A percentile compares a stretch with the other conserved stretches of the same genome.
These are phyloP conservation scores for Inonotus hispidus DNA, from an alignment of 1,284 basidiomycete genomes.

Conservation along the genomic window DNA sequence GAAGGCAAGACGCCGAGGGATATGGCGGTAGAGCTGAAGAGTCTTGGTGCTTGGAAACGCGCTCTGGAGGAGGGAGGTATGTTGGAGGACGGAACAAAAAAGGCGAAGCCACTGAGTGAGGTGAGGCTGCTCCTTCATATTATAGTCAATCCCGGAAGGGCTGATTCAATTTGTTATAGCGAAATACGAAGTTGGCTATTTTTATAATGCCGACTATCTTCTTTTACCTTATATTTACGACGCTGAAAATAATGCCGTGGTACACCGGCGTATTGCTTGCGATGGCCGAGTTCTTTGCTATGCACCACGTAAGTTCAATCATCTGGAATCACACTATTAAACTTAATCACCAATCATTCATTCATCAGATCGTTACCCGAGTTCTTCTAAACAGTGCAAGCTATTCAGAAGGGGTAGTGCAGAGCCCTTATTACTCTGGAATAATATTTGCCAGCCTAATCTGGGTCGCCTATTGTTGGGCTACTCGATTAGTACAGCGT, in stretches of 20 bases:
- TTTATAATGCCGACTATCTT: constrained; percentile 76
- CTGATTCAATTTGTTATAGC: constrained; percentile 34
- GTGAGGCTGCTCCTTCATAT: constrained; percentile 36
- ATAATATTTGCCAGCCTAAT: constrained; percentile 84
- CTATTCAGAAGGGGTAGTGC: constrained; percentile 71
- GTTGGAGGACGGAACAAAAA: constrained; percentile 71
- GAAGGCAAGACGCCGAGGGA: constrained; percentile 88
- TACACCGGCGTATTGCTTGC: constrained; percentile 84
- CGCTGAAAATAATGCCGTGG: constrained; percentile 80
- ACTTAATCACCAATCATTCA: constrained; percentile 13
- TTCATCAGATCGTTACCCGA: constrained; percentile 66
- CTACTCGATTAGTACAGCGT: constrained; percentile 69
- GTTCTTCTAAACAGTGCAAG: constrained; percentile 74
- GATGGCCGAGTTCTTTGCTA: constrained; percentile 80
- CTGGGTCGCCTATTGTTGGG: constrained; percentile 86
- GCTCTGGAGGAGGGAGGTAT: constrained; percentile 84
- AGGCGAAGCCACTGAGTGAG: constrained; percentile 64
- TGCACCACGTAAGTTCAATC: constrained; percentile 75
- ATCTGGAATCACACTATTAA: constrained; percentile 2
- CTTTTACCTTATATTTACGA: constrained; percentile 80
- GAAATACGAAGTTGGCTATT: constrained; percentile 78
- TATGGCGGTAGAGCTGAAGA: constrained; percentile 93
- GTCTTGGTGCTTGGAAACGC: constrained; percentile 79
- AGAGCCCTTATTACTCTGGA: constrained; percentile 87
- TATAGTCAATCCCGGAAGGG: neutral